phyloP scores from a whole-genome alignment of 2,329 filamentous ascomycete genomes.

The Colletotrichum caudatum region DNA sequence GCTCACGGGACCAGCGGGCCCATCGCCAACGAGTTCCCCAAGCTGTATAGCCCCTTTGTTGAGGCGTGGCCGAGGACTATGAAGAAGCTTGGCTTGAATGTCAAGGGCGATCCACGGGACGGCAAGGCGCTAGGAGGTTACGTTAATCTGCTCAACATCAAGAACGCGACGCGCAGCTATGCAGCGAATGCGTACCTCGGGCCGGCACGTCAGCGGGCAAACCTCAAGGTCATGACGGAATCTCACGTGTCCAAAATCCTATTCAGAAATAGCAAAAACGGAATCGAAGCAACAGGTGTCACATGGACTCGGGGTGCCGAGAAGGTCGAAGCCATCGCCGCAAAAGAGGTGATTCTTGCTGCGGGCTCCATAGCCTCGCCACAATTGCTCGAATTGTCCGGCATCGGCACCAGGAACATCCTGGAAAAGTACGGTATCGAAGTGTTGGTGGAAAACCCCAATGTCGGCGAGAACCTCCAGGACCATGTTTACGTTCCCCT shows the following conservation, averaged over 20 bases:
- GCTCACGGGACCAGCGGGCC: constrained; percentile 25
- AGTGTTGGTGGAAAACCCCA: constrained; percentile 50
- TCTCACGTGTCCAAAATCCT: constrained; percentile 43
- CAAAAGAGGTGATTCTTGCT: constrained; percentile 67
- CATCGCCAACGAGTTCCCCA: constrained; percentile 27
- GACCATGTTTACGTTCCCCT: constrained; percentile 47
- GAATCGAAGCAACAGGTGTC: constrained; percentile 42
- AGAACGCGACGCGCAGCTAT: constrained; percentile 45
- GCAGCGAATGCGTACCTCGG: constrained; percentile 45
- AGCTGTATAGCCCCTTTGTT: constrained; percentile 17
- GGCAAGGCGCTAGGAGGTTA: constrained; percentile 41
- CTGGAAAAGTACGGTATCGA: constrained; percentile 49
- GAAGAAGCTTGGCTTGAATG: constrained; percentile 38
- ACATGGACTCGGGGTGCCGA: constrained; percentile 21
- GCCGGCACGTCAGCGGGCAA: constrained; percentile 38
- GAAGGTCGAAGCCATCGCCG: constrained; percentile 42
- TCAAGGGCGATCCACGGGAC: constrained; percentile 42
- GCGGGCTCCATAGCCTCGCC: constrained; percentile 69
- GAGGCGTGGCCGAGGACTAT: constrained; percentile 31
- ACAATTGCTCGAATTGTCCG: constrained; percentile 71
- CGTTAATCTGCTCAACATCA: constrained; percentile 43
- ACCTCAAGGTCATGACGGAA: constrained; percentile 46
- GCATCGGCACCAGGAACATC: constrained; percentile 61
- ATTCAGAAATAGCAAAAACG: constrained; percentile 31
- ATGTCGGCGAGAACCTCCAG: constrained; percentile 56